phyloP scores from a whole-genome alignment of 2,329 filamentous ascomycete species.

The Blastomyces percursus region DNA sequence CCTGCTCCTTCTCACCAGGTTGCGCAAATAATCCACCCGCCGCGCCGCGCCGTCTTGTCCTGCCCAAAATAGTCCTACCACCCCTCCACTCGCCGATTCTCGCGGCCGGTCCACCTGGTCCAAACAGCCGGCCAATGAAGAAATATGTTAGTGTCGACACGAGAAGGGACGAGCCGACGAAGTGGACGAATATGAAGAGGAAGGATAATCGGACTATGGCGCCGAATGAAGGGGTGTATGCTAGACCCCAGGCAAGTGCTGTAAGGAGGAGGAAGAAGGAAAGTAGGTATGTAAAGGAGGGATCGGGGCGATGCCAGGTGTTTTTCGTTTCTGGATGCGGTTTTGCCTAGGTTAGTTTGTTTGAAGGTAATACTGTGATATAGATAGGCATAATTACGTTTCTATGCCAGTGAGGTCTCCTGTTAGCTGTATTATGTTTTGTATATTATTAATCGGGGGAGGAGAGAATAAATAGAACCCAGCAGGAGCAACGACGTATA shows the following conservation, averaged over 20 bases:
- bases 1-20: slow-evolving; percentile 44
- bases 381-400: slow-evolving; percentile 16
- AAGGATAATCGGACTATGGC: slow-evolving; percentile 39
- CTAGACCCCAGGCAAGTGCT: slow-evolving; percentile 48
- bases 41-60: slow-evolving; percentile 24
- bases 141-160: slow-evolving; percentile 55
- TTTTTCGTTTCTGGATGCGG: slow-evolving; percentile 51
- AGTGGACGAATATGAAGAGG: slow-evolving; percentile 46
- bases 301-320: slow-evolving; percentile 58
- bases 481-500: neutral
- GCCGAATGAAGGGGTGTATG: slow-evolving; percentile 39
- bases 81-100: slow-evolving; percentile 19
- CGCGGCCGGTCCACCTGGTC: slow-evolving; percentile 39
- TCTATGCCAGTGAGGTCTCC: neutral
- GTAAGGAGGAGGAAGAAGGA: slow-evolving; percentile 53
- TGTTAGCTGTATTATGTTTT: neutral
- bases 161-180: slow-evolving; percentile 49
- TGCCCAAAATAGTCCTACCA: slow-evolving; percentile 16
- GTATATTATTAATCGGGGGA: neutral
- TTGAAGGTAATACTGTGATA: slow-evolving; percentile 26
- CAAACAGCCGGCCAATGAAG: slow-evolving; percentile 50
- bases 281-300: slow-evolving; percentile 58
- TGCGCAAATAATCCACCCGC: slow-evolving; percentile 49
- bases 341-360: slow-evolving; percentile 8
- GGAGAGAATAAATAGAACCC: neutral